Conservation (phyloP, 768 basidiomycete genomes). For the Phlebiopsis flavidoalba region DNA sequence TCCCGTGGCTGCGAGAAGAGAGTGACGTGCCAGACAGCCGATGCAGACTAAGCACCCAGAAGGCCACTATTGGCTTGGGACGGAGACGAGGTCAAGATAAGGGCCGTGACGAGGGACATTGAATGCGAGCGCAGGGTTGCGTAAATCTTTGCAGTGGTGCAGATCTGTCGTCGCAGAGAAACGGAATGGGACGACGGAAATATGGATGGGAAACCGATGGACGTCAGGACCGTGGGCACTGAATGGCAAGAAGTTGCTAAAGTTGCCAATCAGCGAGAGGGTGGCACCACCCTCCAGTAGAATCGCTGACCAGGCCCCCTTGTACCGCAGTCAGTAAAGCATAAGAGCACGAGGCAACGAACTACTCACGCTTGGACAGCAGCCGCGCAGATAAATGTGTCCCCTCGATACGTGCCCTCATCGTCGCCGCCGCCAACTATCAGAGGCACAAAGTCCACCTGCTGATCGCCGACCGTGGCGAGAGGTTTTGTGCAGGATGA, state of each 20-base stretch:
- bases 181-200: conserved; percentile 63
- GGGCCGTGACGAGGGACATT: conserved; percentile 59
- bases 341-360: neutral
- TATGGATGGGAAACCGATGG: conserved; percentile 52
- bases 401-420: conserved; percentile 71
- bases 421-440: conserved; percentile 83
- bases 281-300: conserved; percentile 75
- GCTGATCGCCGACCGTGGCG: conserved; percentile 64
- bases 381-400: conserved; percentile 81
- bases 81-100: conserved; percentile 68
- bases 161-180: conserved; percentile 46
- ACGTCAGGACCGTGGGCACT: conserved; percentile 60
- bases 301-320: conserved; percentile 64
- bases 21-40: conserved; percentile 79
- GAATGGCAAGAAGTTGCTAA: conserved; percentile 60
- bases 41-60: conserved; percentile 76
- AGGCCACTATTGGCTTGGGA: conserved; percentile 61
- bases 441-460: conserved; percentile 64
- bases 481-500: conserved; percentile 68
- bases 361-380: conserved; percentile 70
- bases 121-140: conserved; percentile 64
- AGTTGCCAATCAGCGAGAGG: conserved; percentile 65
- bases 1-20: conserved; percentile 73
- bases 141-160: conserved; percentile 65
- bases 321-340: conserved; percentile 2